Evolutionary conservation across 129 eudicot genomes (phyloP).

Genomic region (Arctium lappa): DNA sequence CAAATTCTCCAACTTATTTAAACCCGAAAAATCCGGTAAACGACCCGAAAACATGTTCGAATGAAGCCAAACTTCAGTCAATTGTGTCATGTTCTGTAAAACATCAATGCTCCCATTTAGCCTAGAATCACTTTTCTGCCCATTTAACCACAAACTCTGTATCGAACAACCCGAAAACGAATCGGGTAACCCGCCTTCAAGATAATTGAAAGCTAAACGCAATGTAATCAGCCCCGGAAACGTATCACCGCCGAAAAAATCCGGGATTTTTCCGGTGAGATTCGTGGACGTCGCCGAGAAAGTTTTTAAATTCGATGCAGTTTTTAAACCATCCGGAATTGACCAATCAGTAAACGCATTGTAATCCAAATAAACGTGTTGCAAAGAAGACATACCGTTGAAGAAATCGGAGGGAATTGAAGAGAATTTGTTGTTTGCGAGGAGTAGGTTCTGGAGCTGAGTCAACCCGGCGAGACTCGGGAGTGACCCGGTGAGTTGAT

Average conservation of each 20-base stretch:
- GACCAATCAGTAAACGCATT: conserved; percentile 23
- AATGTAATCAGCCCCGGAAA: conserved; percentile 42
- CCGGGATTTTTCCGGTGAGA: conserved; percentile 72
- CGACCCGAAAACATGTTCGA: conserved; percentile 82
- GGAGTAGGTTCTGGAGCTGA: conserved; percentile 36
- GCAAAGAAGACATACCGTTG: conserved; percentile 37
- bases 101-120: conserved; percentile 68
- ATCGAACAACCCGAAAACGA: conserved; percentile 52
- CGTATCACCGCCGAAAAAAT: conserved; percentile 51
- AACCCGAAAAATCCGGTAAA: conserved; percentile 58
- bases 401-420: conserved; percentile 35
- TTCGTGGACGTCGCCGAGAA: conserved; percentile 57
- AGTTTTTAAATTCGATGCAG: conserved; percentile 32
- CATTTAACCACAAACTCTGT: conserved; percentile 73
- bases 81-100: conserved; percentile 62
- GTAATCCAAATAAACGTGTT: conserved; percentile 19
- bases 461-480: conserved; percentile 51
- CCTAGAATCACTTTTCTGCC: conserved; percentile 44
- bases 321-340: conserved; percentile 12
- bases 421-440: conserved; percentile 36
- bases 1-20: conserved; percentile 54
- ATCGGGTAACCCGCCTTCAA: conserved; percentile 71
- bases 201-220: conserved; percentile 47
- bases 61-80: conserved; percentile 86
- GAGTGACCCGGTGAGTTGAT: conserved; percentile 42